Conservation (phyloP, 2,329 filamentous ascomycete genomes). For the Calonectria leucothoes region DNA sequence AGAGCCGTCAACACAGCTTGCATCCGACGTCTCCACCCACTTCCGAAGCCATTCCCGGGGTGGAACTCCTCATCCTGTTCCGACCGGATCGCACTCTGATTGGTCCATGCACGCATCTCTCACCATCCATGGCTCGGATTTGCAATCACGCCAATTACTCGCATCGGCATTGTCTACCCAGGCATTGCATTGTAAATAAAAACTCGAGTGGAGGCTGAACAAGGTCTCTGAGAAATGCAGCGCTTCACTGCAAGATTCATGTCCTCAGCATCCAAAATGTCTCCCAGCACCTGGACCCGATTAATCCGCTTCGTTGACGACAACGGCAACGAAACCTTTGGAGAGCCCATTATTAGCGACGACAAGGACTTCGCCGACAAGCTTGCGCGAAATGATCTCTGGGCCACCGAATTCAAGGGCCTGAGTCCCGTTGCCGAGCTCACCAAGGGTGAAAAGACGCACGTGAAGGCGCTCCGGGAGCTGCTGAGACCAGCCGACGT, state of each 20-base stretch:
- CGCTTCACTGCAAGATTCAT: conserved; percentile 16
- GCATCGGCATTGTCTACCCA: background rate
- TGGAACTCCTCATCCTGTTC: conserved; percentile 21
- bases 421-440: conserved; percentile 37
- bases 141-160: conserved; percentile 9
- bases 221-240: background rate
- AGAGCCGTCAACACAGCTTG: background rate
- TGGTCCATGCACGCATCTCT: conserved; percentile 16
- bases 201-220: background rate
- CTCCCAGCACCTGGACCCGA: conserved; percentile 42
- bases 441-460: conserved; percentile 42
- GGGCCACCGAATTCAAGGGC: conserved; percentile 46
- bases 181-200: conserved; percentile 14
- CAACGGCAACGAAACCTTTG: conserved; percentile 47
- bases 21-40: background rate
- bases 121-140: background rate
- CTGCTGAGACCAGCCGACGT: conserved; percentile 46
- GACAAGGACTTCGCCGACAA: conserved; percentile 41
- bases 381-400: conserved; percentile 40
- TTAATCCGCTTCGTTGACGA: conserved; percentile 51
- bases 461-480: conserved; percentile 46
- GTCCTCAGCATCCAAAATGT: conserved; percentile 31
- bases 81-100: conserved; percentile 35
- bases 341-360: conserved; percentile 44
- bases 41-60: background rate